Base-by-base conservation (phyloP, 345 rosid species). In the Ceriops decandra region DNA sequence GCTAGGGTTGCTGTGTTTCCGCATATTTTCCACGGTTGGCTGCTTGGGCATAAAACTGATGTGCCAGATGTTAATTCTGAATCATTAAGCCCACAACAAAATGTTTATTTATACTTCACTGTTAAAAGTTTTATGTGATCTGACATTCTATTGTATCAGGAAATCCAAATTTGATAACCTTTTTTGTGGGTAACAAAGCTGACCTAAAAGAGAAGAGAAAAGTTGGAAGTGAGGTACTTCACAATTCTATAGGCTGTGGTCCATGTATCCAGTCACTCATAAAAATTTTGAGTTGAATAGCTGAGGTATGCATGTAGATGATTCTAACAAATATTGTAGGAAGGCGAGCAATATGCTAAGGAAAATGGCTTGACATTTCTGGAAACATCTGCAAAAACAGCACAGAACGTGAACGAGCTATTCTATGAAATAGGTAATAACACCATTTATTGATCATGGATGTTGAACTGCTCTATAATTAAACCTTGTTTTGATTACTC, bases 181-280 rank as follows among this genome's bases (percentile, higher is more conserved):
- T 86, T 85, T 74, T 90, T 79, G 92, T 82, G 54, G 96, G 83
- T 28, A 90, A 90, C 86, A 90, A 90, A 79, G 89, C 62, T 52
- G 92, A 90, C 78, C 66, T 90, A 81, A 83, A 76, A 79, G 88
- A 76, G n/a, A 90, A 76, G 81, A 80, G 92, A 79, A 64, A 79
- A 76, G 96, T 90, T 62, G 74, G 73, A 42, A 73, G 0, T 54
- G 89, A 87, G 96, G 96, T 87, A 79, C 30, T 31, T 68, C 32
- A 60, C 56, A 27, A 36, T 69, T 27, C 17, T 28, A 33, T 28
- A 56, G 59, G 28, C 24, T 24, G 31, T 6, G 35, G 22, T 42
- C 62, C 66, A 21, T 32, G 7, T 24, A 8, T 20, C 11, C 13
- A 1, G 7, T 8, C n/a, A 33, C 52, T 7, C 60, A 38, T 11